Base-by-base conservation (phyloP, 2,329 filamentous ascomycete species). In the Xylaria polymorpha region DNA sequence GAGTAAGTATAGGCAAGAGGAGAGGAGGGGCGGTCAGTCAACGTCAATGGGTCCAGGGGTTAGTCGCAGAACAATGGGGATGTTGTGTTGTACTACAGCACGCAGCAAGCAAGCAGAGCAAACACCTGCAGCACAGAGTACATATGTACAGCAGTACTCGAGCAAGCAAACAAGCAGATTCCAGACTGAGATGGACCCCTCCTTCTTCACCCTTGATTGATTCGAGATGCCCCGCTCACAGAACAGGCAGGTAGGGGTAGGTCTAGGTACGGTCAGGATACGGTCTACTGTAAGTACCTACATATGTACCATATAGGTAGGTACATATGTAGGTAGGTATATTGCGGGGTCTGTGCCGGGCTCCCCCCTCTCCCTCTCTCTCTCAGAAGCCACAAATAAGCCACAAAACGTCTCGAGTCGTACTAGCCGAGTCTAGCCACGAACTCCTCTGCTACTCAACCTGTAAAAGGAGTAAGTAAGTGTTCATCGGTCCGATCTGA, bases 21-120 rank as follows among this genome's bases (percentile, higher is more conserved):
- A 15, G 51, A 56, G 58, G 56, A 66, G 55, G 67, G 56, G 64
- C 64, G 68, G 68, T 70, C 69, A 69, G 55, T 71, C 61, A 32
- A 68, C 35, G 66, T 68, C 57, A 59, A 67, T 70, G 39, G 58
- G 60, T 51, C 50, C 51, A 50, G 59, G 65, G 65, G 63, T 35
- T 46, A 22, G 41, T n/a, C 43, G 20, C 29, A 20, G 29, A 56
- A 39, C 41, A 25, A 29, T 29, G 25, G 20, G 29, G 39, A 25
- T 64, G 65, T 55, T 59, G 14, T 55, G 59, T 32, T 63, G 64
- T 29, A 10, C 8, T 44, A 25, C 35, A 32, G 29, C 48, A n/a
- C 43, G n/a, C 44, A 48, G 44, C 7, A 48, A 25, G 14, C 22
- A 9, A 32, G 12, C 48, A 29, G 25, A 29, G 25, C 25, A 29